Conservation (phyloP, 345 rosid genomes). For the Turnera subulata region DNA sequence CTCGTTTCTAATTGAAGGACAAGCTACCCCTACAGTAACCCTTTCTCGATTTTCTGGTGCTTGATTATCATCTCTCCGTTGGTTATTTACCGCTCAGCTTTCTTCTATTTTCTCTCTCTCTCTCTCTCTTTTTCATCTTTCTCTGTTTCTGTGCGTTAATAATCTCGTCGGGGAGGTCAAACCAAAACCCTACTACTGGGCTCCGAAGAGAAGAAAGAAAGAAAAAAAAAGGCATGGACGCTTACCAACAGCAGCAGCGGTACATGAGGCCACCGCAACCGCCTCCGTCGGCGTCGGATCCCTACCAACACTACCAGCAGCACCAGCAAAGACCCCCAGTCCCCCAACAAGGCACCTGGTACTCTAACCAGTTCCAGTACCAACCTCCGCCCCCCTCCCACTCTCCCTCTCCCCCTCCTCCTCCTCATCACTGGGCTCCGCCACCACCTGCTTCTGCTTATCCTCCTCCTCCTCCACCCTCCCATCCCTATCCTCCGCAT, state of each 20-base stretch:
- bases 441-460: conserved; percentile 38
- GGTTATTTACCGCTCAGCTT: no score
- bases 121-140: no score
- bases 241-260: conserved; percentile 53
- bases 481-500: conserved; percentile 34
- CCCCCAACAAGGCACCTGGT: conserved; percentile 20
- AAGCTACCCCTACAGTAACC: no score
- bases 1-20: no score
- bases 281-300: conserved; percentile 41
- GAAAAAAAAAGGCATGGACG: conserved; percentile 39
- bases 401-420: conserved; percentile 17
- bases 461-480: conserved; percentile 50
- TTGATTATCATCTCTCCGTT: no score
- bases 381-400: conserved; percentile 14
- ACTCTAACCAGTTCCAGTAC: conserved; percentile 14
- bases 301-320: conserved; percentile 28
- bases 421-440: conserved; percentile 8
- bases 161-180: no score
- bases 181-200: not conserved
- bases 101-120: no score
- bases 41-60: no score
- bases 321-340: conserved; percentile 15
- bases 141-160: no score
- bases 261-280: conserved; percentile 1
- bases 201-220: not conserved